Evolutionary conservation across 345 rosid species (phyloP).

Genomic region (Arabidopsis arenosa): DNA sequence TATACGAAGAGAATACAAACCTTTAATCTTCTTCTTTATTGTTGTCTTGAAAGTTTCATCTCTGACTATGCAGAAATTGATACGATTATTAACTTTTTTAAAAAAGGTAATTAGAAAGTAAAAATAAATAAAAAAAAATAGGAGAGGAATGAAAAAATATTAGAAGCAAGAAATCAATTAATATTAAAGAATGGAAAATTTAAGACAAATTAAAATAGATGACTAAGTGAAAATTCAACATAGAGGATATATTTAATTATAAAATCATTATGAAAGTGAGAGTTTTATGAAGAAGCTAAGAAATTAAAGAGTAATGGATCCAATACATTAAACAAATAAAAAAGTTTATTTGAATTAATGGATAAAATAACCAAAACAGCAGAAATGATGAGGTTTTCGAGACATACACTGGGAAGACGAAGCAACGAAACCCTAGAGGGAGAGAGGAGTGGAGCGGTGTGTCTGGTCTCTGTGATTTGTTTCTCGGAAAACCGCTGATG

Average conservation of each 20-base stretch:
- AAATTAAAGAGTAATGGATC: constrained; percentile 10
- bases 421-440: constrained; percentile 17
- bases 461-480: constrained; percentile 26
- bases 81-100: not conserved
- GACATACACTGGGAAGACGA: constrained; percentile 28
- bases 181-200: constrained; percentile 4
- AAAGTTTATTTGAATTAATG: not conserved
- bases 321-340: not conserved
- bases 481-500: constrained; percentile 29
- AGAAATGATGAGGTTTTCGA: constrained; percentile 5
- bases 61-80: not conserved
- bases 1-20: constrained; percentile 35
- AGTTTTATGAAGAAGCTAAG: constrained; percentile 19
- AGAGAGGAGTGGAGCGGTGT: not conserved
- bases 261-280: constrained; percentile 30
- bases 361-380: not conserved
- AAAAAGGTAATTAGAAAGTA: not conserved
- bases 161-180: constrained; percentile 12
- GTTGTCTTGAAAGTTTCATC: constrained; percentile 24
- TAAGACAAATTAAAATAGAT: constrained; percentile 10
- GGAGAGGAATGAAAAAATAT: not conserved
- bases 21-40: constrained; percentile 19
- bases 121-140: not conserved
- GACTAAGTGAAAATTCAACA: constrained; percentile 23
- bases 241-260: constrained; percentile 6